These are phyloP conservation scores for Phytophthora multivora DNA, from an alignment of 352 stramenopile species.

Conservation along the genomic window DNA sequence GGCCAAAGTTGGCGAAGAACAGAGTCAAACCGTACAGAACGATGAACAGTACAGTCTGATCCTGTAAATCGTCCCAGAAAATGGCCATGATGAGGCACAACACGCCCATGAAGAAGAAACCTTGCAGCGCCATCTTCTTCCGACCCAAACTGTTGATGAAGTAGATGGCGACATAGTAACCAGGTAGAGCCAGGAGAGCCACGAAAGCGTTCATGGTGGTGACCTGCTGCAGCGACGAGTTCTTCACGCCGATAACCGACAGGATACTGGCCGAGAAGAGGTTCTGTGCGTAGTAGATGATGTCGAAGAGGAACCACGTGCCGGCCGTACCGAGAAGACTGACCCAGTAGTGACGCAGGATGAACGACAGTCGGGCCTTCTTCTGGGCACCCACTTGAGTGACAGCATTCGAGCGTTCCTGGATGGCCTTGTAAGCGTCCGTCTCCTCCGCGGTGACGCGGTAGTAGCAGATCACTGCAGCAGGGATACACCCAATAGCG, in stretches of 20 bases:
- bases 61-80: constrained; percentile 61
- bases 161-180: constrained; percentile 77
- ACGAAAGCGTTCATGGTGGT: constrained; percentile 63
- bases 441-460: constrained; percentile 63
- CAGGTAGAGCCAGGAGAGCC: constrained; percentile 66
- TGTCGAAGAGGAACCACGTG: constrained; percentile 86
- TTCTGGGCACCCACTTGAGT: constrained; percentile 5
- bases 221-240: constrained; percentile 47
- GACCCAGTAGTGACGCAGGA: constrained; percentile 49
- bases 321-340: constrained; percentile 63
- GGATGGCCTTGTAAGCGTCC: constrained; percentile 35
- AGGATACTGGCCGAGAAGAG: constrained; percentile 73
- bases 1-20: constrained; percentile 87
- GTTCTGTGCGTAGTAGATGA: constrained; percentile 79
- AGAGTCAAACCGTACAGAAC: constrained; percentile 73
- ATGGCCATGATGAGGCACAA: constrained; percentile 58
- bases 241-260: constrained; percentile 49
- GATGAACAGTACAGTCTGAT: constrained; percentile 60
- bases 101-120: constrained; percentile 67
- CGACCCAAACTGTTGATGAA: constrained; percentile 72
- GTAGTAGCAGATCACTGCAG: constrained; percentile 58
- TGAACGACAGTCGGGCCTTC: constrained; percentile 37
- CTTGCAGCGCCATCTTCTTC: constrained; percentile 71
- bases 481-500: constrained; percentile 51
- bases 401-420: constrained; percentile 4